Base-by-base conservation (phyloP, 768 basidiomycete genomes). In the Tephrocybe sp. region DNA sequence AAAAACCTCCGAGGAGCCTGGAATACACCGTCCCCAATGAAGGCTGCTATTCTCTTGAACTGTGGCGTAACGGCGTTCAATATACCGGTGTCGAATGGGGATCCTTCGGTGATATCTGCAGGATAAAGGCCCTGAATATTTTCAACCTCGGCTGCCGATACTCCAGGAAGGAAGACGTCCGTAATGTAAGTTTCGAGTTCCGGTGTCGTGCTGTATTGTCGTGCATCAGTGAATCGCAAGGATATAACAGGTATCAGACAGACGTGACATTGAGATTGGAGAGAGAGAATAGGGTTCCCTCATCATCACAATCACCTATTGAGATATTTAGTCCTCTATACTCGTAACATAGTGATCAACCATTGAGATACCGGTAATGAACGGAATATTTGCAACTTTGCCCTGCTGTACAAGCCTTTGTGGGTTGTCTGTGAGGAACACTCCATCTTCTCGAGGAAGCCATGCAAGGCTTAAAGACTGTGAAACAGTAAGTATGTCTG, bases 271-370 rank as follows among this genome's bases (percentile, higher is more conserved):
- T 80, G 33, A 74, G 49, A 1, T 69, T 77, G 2, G 77, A 65
- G 7, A 76, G 53, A 2, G 76, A 67, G 56, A 79, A 79, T 0
- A 76, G 22, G 0, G 82, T 80, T 5, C 82, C 83, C 58, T 85
- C 83, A 46, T 84, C 83, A 42, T 83, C 79, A 52, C 70, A 72
- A 52, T 79, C 72, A 15, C 78, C 78, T 72, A 7, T 44, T 27
- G 12, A 38, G 16, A 19, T 33, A 22, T 19, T 42, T 34, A 24
- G 21, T 51, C 27, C 44, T 9, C n/a, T 15, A 25, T 25, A n/a
- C n/a, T n/a, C 39, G 24, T n/a, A 15, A 39, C 18, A 19, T 16
- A 1, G 10, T 31, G 16, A 15, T 27, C 7, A n/a, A 23, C 7
- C 4, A 34, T 12, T 47, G 33, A 9, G 33, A 4, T 16, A 15